Percentiles rank a stretch among this genome's conserved stretches.
Evolutionary conservation across 169 alveolate genomes (phyloP).

Genomic region (Cryptosporidium sp.): DNA sequence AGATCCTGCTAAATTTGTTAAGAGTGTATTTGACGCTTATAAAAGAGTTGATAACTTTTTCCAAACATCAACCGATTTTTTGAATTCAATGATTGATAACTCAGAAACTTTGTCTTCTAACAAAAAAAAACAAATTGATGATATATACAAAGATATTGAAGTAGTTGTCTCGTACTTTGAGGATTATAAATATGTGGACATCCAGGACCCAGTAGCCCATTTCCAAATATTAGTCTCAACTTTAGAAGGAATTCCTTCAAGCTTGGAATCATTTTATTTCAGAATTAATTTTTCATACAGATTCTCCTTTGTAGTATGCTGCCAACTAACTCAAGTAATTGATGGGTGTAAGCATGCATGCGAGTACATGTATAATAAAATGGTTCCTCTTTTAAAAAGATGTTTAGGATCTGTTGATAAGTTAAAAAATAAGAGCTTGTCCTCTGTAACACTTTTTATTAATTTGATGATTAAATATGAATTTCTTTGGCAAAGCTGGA

Average conservation of each 20-base stretch:
- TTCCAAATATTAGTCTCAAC: slow-evolving; percentile 12
- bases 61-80: slow-evolving; percentile 27
- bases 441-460: slow-evolving; percentile 5
- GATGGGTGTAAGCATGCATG: slow-evolving; percentile 15
- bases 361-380: slow-evolving; percentile 20
- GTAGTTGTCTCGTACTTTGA: slow-evolving; percentile 33
- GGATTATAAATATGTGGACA: slow-evolving; percentile 24
- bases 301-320: slow-evolving; percentile 34
- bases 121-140: slow-evolving; percentile 31
- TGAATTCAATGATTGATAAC: neutral
- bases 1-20: slow-evolving; percentile 11
- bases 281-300: slow-evolving; percentile 48
- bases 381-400: slow-evolving; percentile 36
- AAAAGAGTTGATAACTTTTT: slow-evolving; percentile 41
- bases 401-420: slow-evolving; percentile 34
- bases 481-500: slow-evolving; percentile 58
- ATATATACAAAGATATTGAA: slow-evolving; percentile 46
- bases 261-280: slow-evolving; percentile 34
- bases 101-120: slow-evolving; percentile 12
- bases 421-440: neutral
- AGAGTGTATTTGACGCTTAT: slow-evolving; percentile 20
- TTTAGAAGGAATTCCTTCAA: slow-evolving; percentile 64
- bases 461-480: slow-evolving; percentile 50
- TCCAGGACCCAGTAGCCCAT: neutral
- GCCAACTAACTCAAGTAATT: slow-evolving; percentile 5